A percentile compares a stretch with the other conserved stretches of the same genome.
phyloP scores from a whole-genome alignment of 768 basidiomycete genomes.

The Amanita exitialis region DNA sequence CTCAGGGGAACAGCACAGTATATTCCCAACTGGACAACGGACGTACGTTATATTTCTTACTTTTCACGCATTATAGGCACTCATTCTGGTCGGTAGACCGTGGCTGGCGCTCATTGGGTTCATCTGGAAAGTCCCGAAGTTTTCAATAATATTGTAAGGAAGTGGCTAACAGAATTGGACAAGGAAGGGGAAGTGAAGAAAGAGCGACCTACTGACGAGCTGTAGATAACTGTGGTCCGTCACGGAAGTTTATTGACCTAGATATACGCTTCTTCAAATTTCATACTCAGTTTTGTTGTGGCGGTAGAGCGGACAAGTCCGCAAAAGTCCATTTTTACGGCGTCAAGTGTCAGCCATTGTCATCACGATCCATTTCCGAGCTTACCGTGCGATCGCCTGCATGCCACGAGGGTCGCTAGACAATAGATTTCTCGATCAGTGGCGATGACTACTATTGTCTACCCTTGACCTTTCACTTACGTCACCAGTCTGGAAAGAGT shows the following conservation, averaged over 20 bases:
- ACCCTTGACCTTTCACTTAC: no score
- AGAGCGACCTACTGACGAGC: not conserved
- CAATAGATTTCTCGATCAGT: no score
- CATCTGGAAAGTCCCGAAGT: constrained; percentile 49
- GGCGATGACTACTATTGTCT: no score
- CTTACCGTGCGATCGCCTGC: no score
- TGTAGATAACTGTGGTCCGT: not conserved
- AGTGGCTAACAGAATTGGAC: constrained; percentile 33
- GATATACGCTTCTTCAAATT: no score
- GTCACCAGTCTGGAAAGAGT: no score
- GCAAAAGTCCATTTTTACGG: no score
- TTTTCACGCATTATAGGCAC: not conserved
- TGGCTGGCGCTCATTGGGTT: constrained; percentile 55
- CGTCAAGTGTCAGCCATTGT: no score
- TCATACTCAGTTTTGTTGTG: no score
- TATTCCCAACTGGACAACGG: constrained; percentile 26
- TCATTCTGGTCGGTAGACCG: constrained; percentile 21
- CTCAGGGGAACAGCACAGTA: constrained; percentile 27
- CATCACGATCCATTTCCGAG: no score
- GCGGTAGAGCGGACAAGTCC: no score
- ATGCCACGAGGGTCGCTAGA: no score
- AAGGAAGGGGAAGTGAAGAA: constrained; percentile 15
- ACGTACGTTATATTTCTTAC: constrained; percentile 19
- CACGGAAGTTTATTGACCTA: not conserved
- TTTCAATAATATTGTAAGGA: constrained; percentile 40